These are phyloP conservation scores for Geosmithia flava DNA, from an alignment of 2,329 filamentous ascomycete genomes.

Conservation along the genomic window DNA sequence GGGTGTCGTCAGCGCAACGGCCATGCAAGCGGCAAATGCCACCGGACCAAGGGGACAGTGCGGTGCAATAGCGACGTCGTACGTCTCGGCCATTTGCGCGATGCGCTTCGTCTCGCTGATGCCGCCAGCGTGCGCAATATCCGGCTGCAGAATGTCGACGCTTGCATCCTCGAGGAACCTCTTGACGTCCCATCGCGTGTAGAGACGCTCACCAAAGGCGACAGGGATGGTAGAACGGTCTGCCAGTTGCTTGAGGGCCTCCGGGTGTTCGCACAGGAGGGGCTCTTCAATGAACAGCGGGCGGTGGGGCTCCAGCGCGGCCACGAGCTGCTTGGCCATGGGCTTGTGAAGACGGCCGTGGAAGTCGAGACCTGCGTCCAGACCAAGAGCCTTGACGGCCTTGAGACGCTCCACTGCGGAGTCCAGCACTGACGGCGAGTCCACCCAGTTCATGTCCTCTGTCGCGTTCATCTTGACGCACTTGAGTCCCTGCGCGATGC, in stretches of 20 bases:
- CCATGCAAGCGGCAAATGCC: constrained; percentile 57
- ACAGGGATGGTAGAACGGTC: constrained; percentile 49
- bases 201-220: constrained; percentile 59
- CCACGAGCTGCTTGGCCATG: constrained; percentile 69
- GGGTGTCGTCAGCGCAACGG: constrained; percentile 46
- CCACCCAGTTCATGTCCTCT: constrained; percentile 64
- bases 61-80: constrained; percentile 57
- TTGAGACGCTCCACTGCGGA: constrained; percentile 55
- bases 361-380: constrained; percentile 67
- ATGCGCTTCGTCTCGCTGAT: constrained; percentile 61
- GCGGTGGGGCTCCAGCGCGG: constrained; percentile 50
- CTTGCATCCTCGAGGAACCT: constrained; percentile 56
- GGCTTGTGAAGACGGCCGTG: constrained; percentile 66
- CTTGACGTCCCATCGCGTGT: constrained; percentile 62
- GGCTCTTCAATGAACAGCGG: constrained; percentile 72
- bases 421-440: constrained; percentile 53
- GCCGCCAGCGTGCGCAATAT: constrained; percentile 59
- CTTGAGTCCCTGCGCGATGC: constrained; percentile 49
- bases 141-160: constrained; percentile 62
- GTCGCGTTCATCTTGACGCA: constrained; percentile 73
- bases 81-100: constrained; percentile 58
- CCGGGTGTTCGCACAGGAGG: constrained; percentile 54
- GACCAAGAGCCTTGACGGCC: constrained; percentile 53
- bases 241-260: constrained; percentile 37
- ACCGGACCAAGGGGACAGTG: constrained; percentile 66